Evolutionary conservation across 2,329 filamentous ascomycete genomes (phyloP).

Genomic region (Nothophoma quercina): DNA sequence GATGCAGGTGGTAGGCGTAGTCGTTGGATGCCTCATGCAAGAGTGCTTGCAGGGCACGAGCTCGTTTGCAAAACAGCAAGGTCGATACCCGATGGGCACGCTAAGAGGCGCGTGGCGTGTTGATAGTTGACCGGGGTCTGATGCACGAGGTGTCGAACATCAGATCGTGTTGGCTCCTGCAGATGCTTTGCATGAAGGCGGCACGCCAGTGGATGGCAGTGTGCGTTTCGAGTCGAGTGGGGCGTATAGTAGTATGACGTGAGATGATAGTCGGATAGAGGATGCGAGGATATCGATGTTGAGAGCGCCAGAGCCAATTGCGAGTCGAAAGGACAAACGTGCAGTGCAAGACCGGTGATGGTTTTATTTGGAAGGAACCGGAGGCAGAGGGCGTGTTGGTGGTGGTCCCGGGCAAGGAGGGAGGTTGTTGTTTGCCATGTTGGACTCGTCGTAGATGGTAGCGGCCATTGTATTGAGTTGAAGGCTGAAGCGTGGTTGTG

Average conservation of each 20-base stretch:
- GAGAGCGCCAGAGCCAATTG: conserved; percentile 38
- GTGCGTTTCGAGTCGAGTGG: conserved; percentile 27
- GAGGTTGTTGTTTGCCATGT: conserved; percentile 52
- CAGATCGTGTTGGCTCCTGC: conserved; percentile 35
- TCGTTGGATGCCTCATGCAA: conserved; percentile 20
- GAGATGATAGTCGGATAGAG: conserved; percentile 12
- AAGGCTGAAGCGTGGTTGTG: conserved; percentile 17
- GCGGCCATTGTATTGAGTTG: conserved; percentile 41
- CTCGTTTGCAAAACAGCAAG: conserved; percentile 23
- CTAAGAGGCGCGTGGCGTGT: conserved; percentile 12
- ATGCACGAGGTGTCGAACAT: conserved; percentile 36
- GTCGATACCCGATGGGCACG: conserved; percentile 27
- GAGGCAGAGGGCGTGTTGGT: conserved; percentile 57
- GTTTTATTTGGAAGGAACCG: conserved; percentile 54
- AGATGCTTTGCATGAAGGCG: conserved; percentile 33
- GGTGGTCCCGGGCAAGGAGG: conserved; percentile 58
- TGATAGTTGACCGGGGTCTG: conserved; percentile 22
- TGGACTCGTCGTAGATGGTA: conserved; percentile 48
- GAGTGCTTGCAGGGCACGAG: conserved; percentile 25
- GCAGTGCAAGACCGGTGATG: neutral
- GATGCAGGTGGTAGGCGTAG: conserved; percentile 22
- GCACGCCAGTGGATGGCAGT: conserved; percentile 26
- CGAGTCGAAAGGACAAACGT: conserved; percentile 28
- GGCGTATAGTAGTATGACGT: conserved; percentile 28
- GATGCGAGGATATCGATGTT: conserved; percentile 28